Base-by-base conservation (phyloP, 1,284 basidiomycete genomes). In the Cryptococcus sp. region DNA sequence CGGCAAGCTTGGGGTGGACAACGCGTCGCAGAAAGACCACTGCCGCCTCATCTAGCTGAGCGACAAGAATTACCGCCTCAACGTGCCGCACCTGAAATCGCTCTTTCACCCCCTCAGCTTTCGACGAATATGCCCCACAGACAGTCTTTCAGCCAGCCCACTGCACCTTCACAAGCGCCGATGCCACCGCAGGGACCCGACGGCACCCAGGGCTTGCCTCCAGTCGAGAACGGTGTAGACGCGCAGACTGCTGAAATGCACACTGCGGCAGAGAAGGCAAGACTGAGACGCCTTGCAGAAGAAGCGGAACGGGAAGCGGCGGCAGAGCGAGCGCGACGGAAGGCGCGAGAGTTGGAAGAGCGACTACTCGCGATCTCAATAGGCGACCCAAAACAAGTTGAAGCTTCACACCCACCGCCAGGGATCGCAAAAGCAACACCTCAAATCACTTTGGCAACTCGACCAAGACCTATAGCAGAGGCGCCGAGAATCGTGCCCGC, bases 181-280 rank as follows among this genome's bases (percentile, higher is more conserved):
- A n/a, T 44, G 2, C 22, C 55, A 44, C 50, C 50, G 22, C 47
- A 29, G 8, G 40, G 45, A 25, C 17, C 43, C 6, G 37, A 40
- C 17, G 26, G 40, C 34, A 46, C 40, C 41, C 25, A 13, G 23
- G 23, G 34, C 8, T 34, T 16, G 26, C 26, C 39, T 6, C 34
- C 23, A 20, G 50, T 16, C 25, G 44, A 50, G 7, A 34, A 41
- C 17, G 56, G 40, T 13, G 41, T 55, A 54, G 87, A 87, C 61
- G 81, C 83, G 10, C 86, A 89, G 64, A 89, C 89, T 66, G 86
- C 87, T 44, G 84, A 91, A 49, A 95, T 97, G 93, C 91, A 93
- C 62, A 85, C 80, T 55, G 91, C 91, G 3, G 93, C 93, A 3
- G 92, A 91, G 66, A 85, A 92, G 51, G 93, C 93, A 1, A 87